Base-by-base conservation (phyloP, 192 early-diverging fungal genomes). In the Glomus cerebriforme region DNA sequence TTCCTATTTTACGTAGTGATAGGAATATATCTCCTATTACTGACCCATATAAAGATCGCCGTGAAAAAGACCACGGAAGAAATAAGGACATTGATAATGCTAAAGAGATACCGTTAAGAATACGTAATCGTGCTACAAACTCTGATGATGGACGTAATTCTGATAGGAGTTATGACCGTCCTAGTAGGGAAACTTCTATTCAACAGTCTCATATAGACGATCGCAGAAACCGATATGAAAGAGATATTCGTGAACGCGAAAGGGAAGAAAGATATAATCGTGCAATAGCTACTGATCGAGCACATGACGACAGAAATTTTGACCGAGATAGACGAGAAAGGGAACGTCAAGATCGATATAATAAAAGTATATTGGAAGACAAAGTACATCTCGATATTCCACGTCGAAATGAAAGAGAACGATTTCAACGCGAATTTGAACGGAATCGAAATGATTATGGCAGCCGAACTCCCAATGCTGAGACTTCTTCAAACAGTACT, bases 221-320 rank as follows among this genome's bases (percentile, higher is more conserved):
- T 62, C 54, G 73, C 7, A 75, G 73, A 60, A 60, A 10, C 3
- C 26, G 24, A 2, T 70, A 43, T 22, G 68, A 70, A 24, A 45
- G 70, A 54, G 70, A 73, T 29, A n/a, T 31, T 54, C 73, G 73
- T 19, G 73, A 75, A 39, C 26, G 58, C 8, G 27, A 60, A 60
- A 43, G 73, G 2, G 73, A 75, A n/a, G 73, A 75, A 58, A 59
- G 73, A 35, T 75, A 75, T 24, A 75, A 75, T 75, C 47, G 73
- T 12, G 58, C 73, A 31, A 58, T 60, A 29, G 58, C 58, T 19
- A 19, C 73, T 24, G 45, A 49, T 10, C 39, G 71, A 58, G 43
- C 39, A 5, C 71, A 29, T 45, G 27, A 45, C 12, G 43, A 73
- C 27, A 45, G 71, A 31, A 45, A 0, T 27, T 26, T 31, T 7